Evolutionary conservation across 1,139 yeast genomes (phyloP).

Genomic region (Magnusiomyces suaveolens): DNA sequence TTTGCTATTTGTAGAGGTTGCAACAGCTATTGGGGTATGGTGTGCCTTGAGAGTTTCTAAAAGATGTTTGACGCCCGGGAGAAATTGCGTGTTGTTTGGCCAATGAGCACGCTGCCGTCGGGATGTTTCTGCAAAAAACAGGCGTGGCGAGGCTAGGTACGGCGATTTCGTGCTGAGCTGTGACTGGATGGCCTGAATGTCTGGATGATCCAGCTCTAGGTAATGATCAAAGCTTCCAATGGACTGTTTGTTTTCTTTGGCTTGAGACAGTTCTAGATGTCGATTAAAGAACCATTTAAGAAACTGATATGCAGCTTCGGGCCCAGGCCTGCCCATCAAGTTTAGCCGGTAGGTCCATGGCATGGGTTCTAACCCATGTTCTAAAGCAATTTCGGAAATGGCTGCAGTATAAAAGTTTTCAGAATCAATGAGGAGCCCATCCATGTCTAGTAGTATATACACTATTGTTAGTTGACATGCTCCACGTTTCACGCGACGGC

Average conservation of each 20-base stretch:
- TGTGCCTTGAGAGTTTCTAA: conserved; percentile 42
- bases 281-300: conserved; percentile 41
- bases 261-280: neutral
- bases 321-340: conserved; percentile 86
- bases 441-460: conserved; percentile 97
- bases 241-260: conserved; percentile 44
- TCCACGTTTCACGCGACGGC: too few species aligned
- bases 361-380: conserved; percentile 63
- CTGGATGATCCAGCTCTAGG: neutral
- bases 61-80: conserved; percentile 80
- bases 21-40: conserved; percentile 72
- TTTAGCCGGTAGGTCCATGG: conserved; percentile 85
- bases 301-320: conserved; percentile 49
- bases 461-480: too few species aligned
- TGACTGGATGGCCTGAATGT: neutral
- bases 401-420: conserved; percentile 84
- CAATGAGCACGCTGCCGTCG: conserved; percentile 47
- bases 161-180: neutral
- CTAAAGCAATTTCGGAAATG: conserved; percentile 51
- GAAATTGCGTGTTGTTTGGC: conserved; percentile 41
- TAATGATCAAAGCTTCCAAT: conserved; percentile 17
- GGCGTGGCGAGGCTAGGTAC: neutral
- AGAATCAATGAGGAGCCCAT: conserved; percentile 82
- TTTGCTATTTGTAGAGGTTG: conserved; percentile 63
- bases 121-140: conserved; percentile 27